These are phyloP conservation scores for Phyllosticta capitalensis DNA, from an alignment of 2,329 filamentous ascomycete species.

Conservation along the genomic window DNA sequence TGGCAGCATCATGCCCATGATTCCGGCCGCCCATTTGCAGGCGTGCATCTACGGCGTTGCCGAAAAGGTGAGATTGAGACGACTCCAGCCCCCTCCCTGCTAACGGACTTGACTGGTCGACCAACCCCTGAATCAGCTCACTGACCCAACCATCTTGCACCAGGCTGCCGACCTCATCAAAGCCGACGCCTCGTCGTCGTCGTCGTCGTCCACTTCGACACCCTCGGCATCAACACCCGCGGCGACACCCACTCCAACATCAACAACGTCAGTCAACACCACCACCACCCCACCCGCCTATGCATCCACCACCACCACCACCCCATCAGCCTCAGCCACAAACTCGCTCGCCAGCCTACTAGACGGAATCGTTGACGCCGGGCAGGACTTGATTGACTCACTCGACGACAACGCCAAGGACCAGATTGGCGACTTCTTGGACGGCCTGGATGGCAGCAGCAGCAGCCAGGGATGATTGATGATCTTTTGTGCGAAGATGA, in stretches of 20 bases:
- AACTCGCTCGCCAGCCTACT: constrained; percentile 21
- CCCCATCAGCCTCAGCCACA: constrained; percentile 18
- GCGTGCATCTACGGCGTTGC: constrained; percentile 18
- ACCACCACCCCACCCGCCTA: constrained; percentile 42
- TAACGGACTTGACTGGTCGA: neutral
- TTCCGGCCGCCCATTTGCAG: constrained; percentile 11
- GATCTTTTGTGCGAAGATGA: too few species aligned
- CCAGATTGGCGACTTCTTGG: constrained; percentile 10
- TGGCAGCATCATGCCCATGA: constrained; percentile 14
- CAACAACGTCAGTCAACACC: constrained; percentile 26
- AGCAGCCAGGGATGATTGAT: too few species aligned
- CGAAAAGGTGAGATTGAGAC: constrained; percentile 13
- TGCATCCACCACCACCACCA: constrained; percentile 26
- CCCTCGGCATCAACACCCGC: neutral
- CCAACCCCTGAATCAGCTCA: too few species aligned
- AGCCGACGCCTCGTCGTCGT: neutral
- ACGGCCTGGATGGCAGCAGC: neutral
- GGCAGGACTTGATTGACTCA: neutral
- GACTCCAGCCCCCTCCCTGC: neutral
- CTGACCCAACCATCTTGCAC: neutral
- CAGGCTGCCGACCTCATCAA: neutral
- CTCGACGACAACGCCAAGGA: constrained; percentile 31
- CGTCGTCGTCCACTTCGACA: neutral
- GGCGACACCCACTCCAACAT: constrained; percentile 25
- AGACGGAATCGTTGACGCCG: neutral